Evolutionary conservation across 2,329 filamentous ascomycete species (phyloP), one percentile per base, ranked within the genome.

Genomic region (Cytospora paraplurivora): DNA sequence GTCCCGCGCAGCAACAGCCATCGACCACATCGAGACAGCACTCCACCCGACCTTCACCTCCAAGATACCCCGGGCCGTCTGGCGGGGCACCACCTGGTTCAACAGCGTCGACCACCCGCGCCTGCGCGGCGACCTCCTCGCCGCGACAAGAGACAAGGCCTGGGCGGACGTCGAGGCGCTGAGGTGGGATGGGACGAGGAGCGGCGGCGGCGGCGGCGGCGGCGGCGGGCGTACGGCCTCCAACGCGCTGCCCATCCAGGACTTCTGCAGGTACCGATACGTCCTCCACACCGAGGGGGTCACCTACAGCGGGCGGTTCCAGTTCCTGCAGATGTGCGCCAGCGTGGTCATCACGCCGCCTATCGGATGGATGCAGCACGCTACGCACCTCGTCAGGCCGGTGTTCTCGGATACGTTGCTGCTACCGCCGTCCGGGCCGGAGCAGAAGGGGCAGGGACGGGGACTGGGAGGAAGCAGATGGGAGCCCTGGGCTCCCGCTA

Each of bases 221-320:
- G 68, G 53, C 8, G 72, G 71, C 33, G 72, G 72, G 19, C 63
- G 62, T 11, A 75, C 76, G 62, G 75, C 75, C 15, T 72, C 61
- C 65, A 84, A 85, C 72, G 76, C 77, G 10, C 67, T 84, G 11
- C 65, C 68, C 10, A 80, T 84, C 67, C 76, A 81, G 66, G 81
- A 81, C 54, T 84, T 84, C 66, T 84, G 82, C 71, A 72, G 72
- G 60, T 81, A 81, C 71, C 78, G 77, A 61, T 84, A 83, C 70
- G 73, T 84, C 50, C 71, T 84, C 33, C 78, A 84, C 70, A 83
- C 81, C 7, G 82, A 84, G 72, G 82, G 82, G 7, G 74, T 84
- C n/a, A 78, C 80, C 4, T 84, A 84, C 72, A 80, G 76, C 60
- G 82, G 82, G 1, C 77, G 81, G 13, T 78, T 84, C 63, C 79